Evolutionary conservation across 768 basidiomycete species (phyloP).

Genomic region (Sarcodon aspratus): DNA sequence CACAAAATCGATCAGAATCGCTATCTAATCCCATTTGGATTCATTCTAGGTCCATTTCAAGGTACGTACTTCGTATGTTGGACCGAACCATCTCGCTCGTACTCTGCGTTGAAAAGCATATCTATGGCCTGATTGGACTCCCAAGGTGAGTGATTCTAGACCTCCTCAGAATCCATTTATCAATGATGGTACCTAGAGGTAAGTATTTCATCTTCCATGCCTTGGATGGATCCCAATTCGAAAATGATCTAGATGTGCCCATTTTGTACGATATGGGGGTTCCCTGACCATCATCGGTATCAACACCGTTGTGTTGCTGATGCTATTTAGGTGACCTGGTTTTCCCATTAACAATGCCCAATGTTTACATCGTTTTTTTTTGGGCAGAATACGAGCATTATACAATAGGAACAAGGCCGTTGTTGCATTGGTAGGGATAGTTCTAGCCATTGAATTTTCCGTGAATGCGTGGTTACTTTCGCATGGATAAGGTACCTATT

Average conservation of each 20-base stretch:
- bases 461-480: conserved; percentile 47
- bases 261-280: conserved; percentile 21
- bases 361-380: too few relatives aligned
- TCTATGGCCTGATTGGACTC: too few relatives aligned
- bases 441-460: conserved; percentile 33
- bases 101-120: neutral
- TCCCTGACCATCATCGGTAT: conserved; percentile 42
- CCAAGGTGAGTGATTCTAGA: too few relatives aligned
- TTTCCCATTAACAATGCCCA: too few relatives aligned
- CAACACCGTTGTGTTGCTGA: conserved; percentile 42
- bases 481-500: conserved; percentile 29
- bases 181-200: too few relatives aligned
- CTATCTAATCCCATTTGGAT: conserved; percentile 51
- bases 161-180: too few relatives aligned
- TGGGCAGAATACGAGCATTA: conserved; percentile 19
- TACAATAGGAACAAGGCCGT: conserved; percentile 15
- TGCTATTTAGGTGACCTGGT: conserved; percentile 35
- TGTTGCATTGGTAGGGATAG: conserved; percentile 12
- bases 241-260: conserved; percentile 10
- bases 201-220: too few relatives aligned
- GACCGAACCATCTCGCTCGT: neutral
- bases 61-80: conserved; percentile 7
- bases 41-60: conserved; percentile 42
- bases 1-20: conserved; percentile 32
- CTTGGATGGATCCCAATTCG: too few relatives aligned